These are phyloP conservation scores for Gautieria morchelliformis DNA, from an alignment of 768 basidiomycete species.

Conservation along the genomic window DNA sequence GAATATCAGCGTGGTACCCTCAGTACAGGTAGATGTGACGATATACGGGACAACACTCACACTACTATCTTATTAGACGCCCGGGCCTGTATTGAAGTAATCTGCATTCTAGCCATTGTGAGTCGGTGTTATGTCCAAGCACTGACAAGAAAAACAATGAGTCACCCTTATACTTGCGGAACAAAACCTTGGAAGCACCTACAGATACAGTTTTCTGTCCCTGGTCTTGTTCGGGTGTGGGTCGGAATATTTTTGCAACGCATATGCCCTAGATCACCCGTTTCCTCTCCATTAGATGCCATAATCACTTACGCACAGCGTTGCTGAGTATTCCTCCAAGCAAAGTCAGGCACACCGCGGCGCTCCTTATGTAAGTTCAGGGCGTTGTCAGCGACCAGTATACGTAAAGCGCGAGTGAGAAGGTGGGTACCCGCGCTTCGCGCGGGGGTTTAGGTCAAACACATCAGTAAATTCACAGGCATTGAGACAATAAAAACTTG, in stretches of 20 bases:
- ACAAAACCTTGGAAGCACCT: not conserved
- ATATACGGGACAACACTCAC: not conserved
- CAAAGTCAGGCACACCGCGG: no score
- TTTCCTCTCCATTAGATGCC: not conserved
- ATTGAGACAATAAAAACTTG: no score
- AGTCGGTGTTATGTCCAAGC: no score
- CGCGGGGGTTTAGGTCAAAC: no score
- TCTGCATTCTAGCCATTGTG: not conserved
- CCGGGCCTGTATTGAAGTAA: constrained; percentile 3
- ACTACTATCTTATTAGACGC: not conserved
- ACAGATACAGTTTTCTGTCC: not conserved
- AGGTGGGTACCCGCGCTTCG: no score
- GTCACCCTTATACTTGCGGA: not conserved
- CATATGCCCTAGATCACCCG: no score
- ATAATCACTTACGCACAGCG: not conserved
- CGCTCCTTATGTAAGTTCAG: no score
- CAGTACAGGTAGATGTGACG: not conserved
- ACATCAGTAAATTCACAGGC: no score
- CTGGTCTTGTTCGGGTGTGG: not conserved
- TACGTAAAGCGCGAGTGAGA: no score
- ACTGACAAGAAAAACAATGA: no score
- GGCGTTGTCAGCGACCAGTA: no score
- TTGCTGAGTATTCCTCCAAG: no score
- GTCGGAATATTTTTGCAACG: not conserved
- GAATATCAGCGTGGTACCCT: not conserved